phyloP scores from a whole-genome alignment of 129 eudicot species.

The Saussurea involucrata region DNA sequence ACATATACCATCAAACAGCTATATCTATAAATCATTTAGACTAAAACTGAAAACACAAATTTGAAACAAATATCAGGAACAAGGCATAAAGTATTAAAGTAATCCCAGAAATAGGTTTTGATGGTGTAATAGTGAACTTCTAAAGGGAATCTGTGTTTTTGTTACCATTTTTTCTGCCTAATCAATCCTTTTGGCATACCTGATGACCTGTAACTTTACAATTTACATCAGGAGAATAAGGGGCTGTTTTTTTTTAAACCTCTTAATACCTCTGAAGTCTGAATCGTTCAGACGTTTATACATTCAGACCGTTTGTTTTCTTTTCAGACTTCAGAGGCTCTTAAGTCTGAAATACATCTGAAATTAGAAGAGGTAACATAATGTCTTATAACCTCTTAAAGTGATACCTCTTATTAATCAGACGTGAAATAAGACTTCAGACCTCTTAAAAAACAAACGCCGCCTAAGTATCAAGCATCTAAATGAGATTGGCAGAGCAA shows the following conservation, averaged over 20 bases:
- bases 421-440: no score
- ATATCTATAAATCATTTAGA: not conserved
- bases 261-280: no score
- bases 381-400: no score
- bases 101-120: not conserved
- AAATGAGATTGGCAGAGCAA: not conserved
- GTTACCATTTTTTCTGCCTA: not conserved
- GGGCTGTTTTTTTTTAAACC: no score
- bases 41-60: not conserved
- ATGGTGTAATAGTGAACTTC: not conserved
- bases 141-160: not conserved
- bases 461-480: not conserved
- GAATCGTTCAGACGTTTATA: no score
- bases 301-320: no score
- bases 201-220: not conserved
- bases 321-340: no score
- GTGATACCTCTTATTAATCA: no score
- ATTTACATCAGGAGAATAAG: not conserved
- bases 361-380: no score
- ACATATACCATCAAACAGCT: constrained; percentile 12
- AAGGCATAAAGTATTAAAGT: not conserved
- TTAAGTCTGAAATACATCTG: no score
- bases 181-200: not conserved
- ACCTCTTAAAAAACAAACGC: no score
- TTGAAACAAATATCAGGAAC: not conserved